Evolutionary conservation across 2,329 filamentous ascomycete species (phyloP).

Genomic region (Aspergillus floridensis): DNA sequence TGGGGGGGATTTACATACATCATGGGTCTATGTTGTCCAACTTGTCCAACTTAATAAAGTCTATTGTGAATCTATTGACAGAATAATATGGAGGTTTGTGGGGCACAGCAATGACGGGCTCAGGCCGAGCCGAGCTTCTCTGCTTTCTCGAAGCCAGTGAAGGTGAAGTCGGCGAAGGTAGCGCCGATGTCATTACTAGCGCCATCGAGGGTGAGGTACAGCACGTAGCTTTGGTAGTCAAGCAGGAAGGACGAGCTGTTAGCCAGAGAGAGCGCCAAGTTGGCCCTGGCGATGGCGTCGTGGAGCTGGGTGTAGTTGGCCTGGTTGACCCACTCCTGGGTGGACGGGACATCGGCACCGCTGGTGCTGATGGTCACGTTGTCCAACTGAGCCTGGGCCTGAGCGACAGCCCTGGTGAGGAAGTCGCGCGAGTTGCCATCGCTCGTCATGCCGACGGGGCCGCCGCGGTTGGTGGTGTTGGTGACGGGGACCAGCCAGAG

Average conservation of each 20-base stretch:
- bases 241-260: conserved; percentile 1
- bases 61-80: not conserved
- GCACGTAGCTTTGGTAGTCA: not conserved
- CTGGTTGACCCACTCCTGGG: conserved; percentile 1
- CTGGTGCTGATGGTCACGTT: not conserved
- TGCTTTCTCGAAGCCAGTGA: not conserved
- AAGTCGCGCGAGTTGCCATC: not conserved
- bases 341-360: not conserved
- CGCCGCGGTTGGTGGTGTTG: not conserved
- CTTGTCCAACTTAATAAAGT: not conserved
- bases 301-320: not conserved
- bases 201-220: not conserved
- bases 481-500: conserved; percentile 1
- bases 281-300: conserved; percentile 1
- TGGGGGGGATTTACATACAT: too few relatives aligned
- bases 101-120: not conserved
- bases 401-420: not conserved
- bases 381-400: not conserved
- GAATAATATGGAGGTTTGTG: not conserved
- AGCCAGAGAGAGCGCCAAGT: not conserved
- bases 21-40: not conserved
- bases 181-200: not conserved
- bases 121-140: not conserved
- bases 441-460: not conserved
- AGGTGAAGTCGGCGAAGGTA: not conserved